phyloP scores from a whole-genome alignment of 306 rosid species.

The Erythrophleum fordii region DNA sequence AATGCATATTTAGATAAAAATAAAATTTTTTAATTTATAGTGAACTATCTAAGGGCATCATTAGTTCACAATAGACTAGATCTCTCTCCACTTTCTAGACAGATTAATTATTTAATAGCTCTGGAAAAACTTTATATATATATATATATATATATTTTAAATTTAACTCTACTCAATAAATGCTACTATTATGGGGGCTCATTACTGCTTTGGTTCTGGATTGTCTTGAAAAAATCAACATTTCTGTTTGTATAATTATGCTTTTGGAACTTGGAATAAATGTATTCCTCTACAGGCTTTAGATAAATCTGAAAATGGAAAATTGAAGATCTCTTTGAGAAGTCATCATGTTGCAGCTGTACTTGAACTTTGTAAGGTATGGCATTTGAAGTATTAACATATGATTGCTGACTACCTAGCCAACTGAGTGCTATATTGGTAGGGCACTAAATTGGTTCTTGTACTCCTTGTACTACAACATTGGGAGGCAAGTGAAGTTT shows the following conservation, averaged over 20 bases:
- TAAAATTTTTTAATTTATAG: background rate
- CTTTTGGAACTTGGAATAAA: conserved; percentile 35
- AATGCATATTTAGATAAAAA: background rate
- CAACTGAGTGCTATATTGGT: conserved; percentile 31
- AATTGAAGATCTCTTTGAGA: conserved; percentile 72
- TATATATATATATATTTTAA: background rate
- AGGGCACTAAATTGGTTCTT: conserved; percentile 18
- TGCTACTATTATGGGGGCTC: conserved; percentile 19
- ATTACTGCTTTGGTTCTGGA: conserved; percentile 5
- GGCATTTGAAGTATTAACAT: conserved; percentile 17
- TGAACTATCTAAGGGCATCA: conserved; percentile 10
- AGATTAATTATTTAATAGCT: conserved; percentile 15
- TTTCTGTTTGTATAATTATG: background rate
- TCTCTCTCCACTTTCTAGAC: conserved; percentile 23
- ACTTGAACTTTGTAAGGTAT: conserved; percentile 92
- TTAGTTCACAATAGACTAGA: conserved; percentile 17
- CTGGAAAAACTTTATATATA: background rate
- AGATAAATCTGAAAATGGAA: conserved; percentile 73
- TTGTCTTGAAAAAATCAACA: conserved; percentile 1
- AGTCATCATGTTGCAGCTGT: conserved; percentile 77
- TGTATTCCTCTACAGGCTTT: conserved; percentile 61
- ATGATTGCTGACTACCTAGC: conserved; percentile 8
- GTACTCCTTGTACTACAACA: background rate
- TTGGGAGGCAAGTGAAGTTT: conserved; percentile 8
- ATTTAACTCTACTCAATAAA: conserved; percentile 26